phyloP scores from a whole-genome alignment of 2,329 filamentous ascomycete species.

The Phyllosticta paracitricarpa region DNA sequence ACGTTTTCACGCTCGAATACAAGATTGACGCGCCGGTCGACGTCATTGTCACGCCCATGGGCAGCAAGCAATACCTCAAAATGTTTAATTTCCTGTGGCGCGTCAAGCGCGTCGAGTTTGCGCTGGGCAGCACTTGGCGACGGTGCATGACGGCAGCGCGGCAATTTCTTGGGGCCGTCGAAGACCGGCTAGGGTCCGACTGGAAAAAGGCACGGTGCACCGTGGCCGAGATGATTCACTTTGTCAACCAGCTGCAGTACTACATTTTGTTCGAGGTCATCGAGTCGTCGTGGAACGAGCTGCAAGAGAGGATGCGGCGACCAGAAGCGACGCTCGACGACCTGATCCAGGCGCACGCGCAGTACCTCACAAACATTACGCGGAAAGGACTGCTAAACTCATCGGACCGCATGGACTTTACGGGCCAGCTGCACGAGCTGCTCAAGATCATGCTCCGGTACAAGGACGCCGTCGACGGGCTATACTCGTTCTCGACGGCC shows the following conservation, averaged over 20 bases:
- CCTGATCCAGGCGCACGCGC: constrained; percentile 81
- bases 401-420: constrained; percentile 55
- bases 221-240: constrained; percentile 97
- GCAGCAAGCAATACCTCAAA: constrained; percentile 91
- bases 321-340: constrained; percentile 90
- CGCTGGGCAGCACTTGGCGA: constrained; percentile 80
- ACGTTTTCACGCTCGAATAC: constrained; percentile 97
- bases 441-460: constrained; percentile 90
- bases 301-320: constrained; percentile 72
- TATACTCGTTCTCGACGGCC: constrained; percentile 90
- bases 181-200: constrained; percentile 61
- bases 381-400: constrained; percentile 89
- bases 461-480: constrained; percentile 82
- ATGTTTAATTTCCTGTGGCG: constrained; percentile 99
- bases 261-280: constrained; percentile 99
- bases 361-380: constrained; percentile 87
- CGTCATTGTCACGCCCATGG: constrained; percentile 93
- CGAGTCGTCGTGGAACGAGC: constrained; percentile 85
- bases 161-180: constrained; percentile 73
- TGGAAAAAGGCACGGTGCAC: constrained; percentile 87
- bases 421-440: constrained; percentile 83
- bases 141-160: constrained; percentile 91
- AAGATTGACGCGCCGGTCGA: constrained; percentile 95
- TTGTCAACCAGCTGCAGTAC: constrained; percentile 92
- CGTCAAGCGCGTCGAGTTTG: constrained; percentile 95